Evolutionary conservation across 441 rosid species (phyloP).

Genomic region (Heliophila coronopifolia): DNA sequence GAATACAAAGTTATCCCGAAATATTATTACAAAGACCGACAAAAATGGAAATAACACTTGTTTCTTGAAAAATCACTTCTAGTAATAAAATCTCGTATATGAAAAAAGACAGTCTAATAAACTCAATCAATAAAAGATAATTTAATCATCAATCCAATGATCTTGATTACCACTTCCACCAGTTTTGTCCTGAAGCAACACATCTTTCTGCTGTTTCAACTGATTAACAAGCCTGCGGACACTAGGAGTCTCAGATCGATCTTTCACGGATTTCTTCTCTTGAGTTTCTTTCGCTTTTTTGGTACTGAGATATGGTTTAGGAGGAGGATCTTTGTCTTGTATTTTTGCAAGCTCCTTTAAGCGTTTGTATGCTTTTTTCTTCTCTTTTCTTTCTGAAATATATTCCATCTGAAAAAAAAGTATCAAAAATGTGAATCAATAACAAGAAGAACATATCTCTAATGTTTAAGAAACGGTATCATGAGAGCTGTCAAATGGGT

Average conservation of each 20-base stretch:
- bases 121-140: neutral
- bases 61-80: neutral
- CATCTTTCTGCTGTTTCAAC: constrained; percentile 53
- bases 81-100: constrained; percentile 1
- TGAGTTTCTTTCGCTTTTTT: constrained; percentile 50
- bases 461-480: no score
- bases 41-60: constrained; percentile 2
- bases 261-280: constrained; percentile 40
- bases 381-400: constrained; percentile 44
- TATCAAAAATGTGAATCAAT: no score
- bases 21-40: constrained; percentile 24
- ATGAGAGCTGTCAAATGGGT: no score
- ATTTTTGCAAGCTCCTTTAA: constrained; percentile 51
- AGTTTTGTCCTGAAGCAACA: constrained; percentile 32
- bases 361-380: constrained; percentile 55
- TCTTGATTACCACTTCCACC: constrained; percentile 30
- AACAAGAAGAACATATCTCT: no score
- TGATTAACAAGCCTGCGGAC: constrained; percentile 37
- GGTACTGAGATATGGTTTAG: constrained; percentile 63
- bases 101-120: neutral
- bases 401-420: constrained; percentile 65
- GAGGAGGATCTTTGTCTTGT: constrained; percentile 63
- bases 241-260: constrained; percentile 37
- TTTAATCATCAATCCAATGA: constrained; percentile 26
- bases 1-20: no score